phyloP scores from a whole-genome alignment of 768 basidiomycete species.

The Lentinula boryana region DNA sequence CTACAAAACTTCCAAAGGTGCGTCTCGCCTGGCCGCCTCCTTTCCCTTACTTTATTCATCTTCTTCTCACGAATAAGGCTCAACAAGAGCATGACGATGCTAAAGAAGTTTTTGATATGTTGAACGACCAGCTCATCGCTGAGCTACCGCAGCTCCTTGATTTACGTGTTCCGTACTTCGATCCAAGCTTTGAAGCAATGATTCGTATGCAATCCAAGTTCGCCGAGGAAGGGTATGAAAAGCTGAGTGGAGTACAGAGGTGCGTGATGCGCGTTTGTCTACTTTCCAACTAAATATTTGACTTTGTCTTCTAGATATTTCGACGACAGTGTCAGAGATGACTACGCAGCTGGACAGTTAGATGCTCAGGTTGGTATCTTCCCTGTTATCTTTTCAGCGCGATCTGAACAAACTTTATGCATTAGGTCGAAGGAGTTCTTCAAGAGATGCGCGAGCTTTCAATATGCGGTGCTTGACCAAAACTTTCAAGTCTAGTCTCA shows the following conservation, averaged over 20 bases:
- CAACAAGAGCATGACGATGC: constrained; percentile 96
- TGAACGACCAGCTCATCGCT: constrained; percentile 87
- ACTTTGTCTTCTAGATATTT: constrained; percentile 59
- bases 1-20: constrained; percentile 84
- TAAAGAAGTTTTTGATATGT: constrained; percentile 87
- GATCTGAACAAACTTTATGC: background rate
- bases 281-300: background rate
- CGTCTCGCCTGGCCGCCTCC: constrained; percentile 13
- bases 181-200: constrained; percentile 99
- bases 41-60: background rate
- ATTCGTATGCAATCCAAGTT: constrained; percentile 97
- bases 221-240: constrained; percentile 97
- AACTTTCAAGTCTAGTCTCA: too few species aligned
- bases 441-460: constrained; percentile 96
- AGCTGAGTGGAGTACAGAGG: constrained; percentile 91
- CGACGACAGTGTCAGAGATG: constrained; percentile 83
- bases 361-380: constrained; percentile 74
- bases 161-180: constrained; percentile 95
- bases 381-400: background rate
- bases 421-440: constrained; percentile 88
- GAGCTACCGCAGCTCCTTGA: constrained; percentile 93
- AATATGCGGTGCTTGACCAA: constrained; percentile 70
- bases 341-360: constrained; percentile 94
- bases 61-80: constrained; percentile 42
- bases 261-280: constrained; percentile 19